These are phyloP conservation scores for Noccaea bulbosa DNA, from an alignment of 345 rosid genomes.

Conservation along the genomic window DNA sequence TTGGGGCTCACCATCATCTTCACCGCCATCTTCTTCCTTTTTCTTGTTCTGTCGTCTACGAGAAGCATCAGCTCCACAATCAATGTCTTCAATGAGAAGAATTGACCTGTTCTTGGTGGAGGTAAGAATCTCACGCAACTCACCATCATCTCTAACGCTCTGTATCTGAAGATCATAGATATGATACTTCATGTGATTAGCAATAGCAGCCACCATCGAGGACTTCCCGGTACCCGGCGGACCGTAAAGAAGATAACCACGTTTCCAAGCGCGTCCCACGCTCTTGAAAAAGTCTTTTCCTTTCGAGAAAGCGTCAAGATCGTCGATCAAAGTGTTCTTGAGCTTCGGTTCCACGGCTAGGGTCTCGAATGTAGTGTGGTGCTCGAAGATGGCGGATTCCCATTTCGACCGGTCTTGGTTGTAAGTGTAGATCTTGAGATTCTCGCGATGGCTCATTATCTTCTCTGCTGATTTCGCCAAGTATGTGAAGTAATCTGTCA, in stretches of 20 bases:
- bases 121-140: constrained; percentile 41
- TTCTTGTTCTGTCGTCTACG: constrained; percentile 34
- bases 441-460: constrained; percentile 38
- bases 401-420: constrained; percentile 37
- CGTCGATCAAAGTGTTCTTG: constrained; percentile 34
- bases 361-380: constrained; percentile 44
- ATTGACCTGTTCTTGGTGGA: constrained; percentile 43
- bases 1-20: constrained; percentile 7
- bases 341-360: constrained; percentile 41
- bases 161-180: constrained; percentile 47
- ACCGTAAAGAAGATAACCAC: constrained; percentile 47
- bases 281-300: constrained; percentile 47
- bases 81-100: constrained; percentile 49
- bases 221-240: constrained; percentile 47
- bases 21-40: constrained; percentile 27
- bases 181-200: constrained; percentile 48
- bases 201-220: constrained; percentile 48
- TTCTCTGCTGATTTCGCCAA: constrained; percentile 41
- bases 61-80: constrained; percentile 45
- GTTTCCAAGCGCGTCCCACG: constrained; percentile 46
- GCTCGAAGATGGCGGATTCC: constrained; percentile 42
- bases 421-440: constrained; percentile 44
- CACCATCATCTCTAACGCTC: constrained; percentile 46
- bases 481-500: constrained; percentile 43
- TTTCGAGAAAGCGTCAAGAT: constrained; percentile 42